A percentile compares a stretch with the other conserved stretches of the same genome.
Evolutionary conservation across 2,329 filamentous ascomycete genomes (phyloP).

Genomic region (Fusarium ambrosium): DNA sequence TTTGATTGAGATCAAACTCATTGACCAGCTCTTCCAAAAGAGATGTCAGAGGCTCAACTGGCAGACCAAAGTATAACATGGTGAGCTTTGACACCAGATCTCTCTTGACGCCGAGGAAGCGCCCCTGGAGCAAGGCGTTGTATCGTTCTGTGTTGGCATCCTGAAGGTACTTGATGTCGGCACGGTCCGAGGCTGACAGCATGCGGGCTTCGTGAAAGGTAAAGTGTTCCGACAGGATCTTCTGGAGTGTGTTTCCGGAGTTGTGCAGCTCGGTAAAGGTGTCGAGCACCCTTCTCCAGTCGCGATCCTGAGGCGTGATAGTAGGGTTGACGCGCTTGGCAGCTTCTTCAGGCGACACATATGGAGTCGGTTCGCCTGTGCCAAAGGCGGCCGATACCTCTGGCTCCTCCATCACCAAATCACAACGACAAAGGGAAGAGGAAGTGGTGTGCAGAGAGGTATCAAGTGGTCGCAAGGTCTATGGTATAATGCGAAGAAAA

Average conservation of each 20-base stretch:
- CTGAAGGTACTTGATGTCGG: constrained; percentile 51
- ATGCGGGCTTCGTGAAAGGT: constrained; percentile 51
- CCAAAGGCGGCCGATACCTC: neutral
- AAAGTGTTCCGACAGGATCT: constrained; percentile 53
- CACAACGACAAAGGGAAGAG: neutral
- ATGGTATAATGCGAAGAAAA: constrained; percentile 12
- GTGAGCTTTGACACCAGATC: constrained; percentile 58
- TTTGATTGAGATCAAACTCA: constrained; percentile 29
- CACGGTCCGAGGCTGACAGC: constrained; percentile 47
- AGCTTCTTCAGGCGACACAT: constrained; percentile 5
- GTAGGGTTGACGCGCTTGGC: constrained; percentile 36
- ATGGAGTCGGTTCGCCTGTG: neutral
- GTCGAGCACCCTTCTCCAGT: constrained; percentile 46
- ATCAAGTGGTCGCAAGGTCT: neutral
- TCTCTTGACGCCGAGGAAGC: constrained; percentile 48
- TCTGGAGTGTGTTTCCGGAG: constrained; percentile 41
- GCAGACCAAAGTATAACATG: constrained; percentile 62
- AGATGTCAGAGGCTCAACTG: constrained; percentile 54
- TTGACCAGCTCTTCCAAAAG: constrained; percentile 44
- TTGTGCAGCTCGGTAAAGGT: constrained; percentile 49
- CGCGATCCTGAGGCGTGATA: constrained; percentile 41
- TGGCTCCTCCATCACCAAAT: neutral
- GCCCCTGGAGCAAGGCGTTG: constrained; percentile 45
- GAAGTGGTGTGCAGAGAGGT: neutral
- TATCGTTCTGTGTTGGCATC: constrained; percentile 49